Percentiles rank a stretch among this genome's conserved stretches.
phyloP scores from a whole-genome alignment of 345 rosid genomes.

The Barbarea vulgaris region DNA sequence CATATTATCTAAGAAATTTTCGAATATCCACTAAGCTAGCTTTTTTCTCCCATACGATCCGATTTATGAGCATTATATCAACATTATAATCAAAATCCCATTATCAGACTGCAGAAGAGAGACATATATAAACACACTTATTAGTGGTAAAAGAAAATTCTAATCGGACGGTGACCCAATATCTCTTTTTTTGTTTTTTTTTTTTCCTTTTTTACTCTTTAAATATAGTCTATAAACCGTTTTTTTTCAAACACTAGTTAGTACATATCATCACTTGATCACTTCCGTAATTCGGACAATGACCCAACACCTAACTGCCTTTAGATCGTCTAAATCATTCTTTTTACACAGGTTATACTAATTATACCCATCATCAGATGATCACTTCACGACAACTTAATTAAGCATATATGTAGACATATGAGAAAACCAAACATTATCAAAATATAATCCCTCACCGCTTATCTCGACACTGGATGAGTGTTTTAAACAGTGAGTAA shows the following conservation, averaged over 20 bases:
- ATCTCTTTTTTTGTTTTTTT: not conserved
- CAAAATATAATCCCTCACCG: not conserved
- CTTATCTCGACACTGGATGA: not conserved
- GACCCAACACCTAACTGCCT: constrained; percentile 10
- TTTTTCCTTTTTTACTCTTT: not conserved
- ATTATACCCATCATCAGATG: not conserved
- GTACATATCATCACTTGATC: not conserved
- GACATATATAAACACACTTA: constrained; percentile 8
- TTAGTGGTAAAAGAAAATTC: constrained; percentile 13
- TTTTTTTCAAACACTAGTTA: not conserved
- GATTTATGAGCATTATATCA: constrained; percentile 25
- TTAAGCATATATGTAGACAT: constrained; percentile 4
- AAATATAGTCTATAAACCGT: not conserved
- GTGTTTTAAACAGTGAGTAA: not conserved
- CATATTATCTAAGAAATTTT: not conserved
- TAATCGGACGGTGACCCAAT: constrained; percentile 5
- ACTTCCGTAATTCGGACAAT: constrained; percentile 1
- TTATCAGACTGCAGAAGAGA: not conserved
- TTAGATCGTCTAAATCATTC: not conserved
- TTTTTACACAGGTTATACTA: not conserved
- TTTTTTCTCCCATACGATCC: constrained; percentile 21
- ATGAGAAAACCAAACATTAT: not conserved
- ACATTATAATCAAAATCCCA: constrained; percentile 17
- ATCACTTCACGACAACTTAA: not conserved
- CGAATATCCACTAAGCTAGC: constrained; percentile 27